These are phyloP conservation scores for Aspergillus ibericus DNA, from an alignment of 2,329 filamentous ascomycete genomes.

Conservation along the genomic window DNA sequence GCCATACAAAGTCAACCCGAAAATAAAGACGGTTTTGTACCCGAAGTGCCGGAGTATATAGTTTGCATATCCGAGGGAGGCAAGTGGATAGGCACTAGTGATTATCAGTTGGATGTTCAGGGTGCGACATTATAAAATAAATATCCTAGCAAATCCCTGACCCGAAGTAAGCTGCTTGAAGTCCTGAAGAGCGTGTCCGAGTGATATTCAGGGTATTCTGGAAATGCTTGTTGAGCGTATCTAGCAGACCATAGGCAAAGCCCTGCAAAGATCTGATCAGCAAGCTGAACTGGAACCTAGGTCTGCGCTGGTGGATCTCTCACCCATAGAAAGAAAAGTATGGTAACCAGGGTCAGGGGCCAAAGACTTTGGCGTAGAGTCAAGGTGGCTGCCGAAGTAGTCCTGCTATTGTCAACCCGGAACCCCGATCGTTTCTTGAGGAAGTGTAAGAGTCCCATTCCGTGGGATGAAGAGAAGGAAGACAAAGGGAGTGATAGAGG, in stretches of 20 bases:
- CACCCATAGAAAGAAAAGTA: slow-evolving; percentile 56
- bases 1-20: slow-evolving; percentile 69
- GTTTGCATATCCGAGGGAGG: slow-evolving; percentile 54
- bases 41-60: slow-evolving; percentile 70
- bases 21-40: slow-evolving; percentile 78
- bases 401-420: slow-evolving; percentile 34
- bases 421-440: slow-evolving; percentile 35
- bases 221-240: slow-evolving; percentile 58
- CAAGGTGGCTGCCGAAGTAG: slow-evolving; percentile 44
- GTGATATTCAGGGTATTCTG: slow-evolving; percentile 57
- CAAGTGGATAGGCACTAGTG: slow-evolving; percentile 53
- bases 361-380: slow-evolving; percentile 47
- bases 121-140: background rate
- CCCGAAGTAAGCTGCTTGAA: slow-evolving; percentile 67
- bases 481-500: background rate
- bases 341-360: slow-evolving; percentile 48
- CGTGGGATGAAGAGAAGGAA: background rate
- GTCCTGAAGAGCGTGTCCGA: slow-evolving; percentile 59
- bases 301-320: background rate
- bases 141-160: slow-evolving; percentile 28
- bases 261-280: slow-evolving; percentile 29
- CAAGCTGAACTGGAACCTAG: background rate
- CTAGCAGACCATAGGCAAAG: slow-evolving; percentile 51
- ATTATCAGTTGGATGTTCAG: background rate
- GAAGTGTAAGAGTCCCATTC: slow-evolving; percentile 31